Evolutionary conservation across 352 stramenopile species (phyloP).

Genomic region (Globisporangium barbulae): DNA sequence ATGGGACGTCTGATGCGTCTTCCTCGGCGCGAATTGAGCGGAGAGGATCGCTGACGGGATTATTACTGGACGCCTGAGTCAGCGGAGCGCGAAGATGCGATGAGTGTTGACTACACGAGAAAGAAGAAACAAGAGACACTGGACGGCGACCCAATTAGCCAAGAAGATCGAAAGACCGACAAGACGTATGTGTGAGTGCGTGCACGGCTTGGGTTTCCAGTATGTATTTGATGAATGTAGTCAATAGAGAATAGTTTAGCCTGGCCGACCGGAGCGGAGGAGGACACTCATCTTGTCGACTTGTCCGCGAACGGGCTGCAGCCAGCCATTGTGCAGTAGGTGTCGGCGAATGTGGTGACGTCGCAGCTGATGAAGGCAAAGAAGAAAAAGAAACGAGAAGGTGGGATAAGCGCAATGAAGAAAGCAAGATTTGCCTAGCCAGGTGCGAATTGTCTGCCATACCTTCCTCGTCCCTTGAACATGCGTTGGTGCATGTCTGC

Average conservation of each 20-base stretch:
- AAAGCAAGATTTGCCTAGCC: neutral
- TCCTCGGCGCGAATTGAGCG: constrained; percentile 37
- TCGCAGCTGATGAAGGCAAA: constrained; percentile 48
- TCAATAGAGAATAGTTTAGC: constrained; percentile 18
- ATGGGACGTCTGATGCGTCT: constrained; percentile 14
- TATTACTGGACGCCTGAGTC: constrained; percentile 15
- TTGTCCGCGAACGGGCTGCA: constrained; percentile 87
- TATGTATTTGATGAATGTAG: constrained; percentile 22
- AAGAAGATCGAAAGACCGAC: neutral
- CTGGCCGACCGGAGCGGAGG: neutral
- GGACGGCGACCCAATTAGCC: neutral
- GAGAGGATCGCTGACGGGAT: constrained; percentile 40
- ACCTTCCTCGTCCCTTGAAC: constrained; percentile 82
- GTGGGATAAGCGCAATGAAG: neutral
- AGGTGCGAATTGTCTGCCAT: constrained; percentile 2
- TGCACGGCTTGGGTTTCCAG: constrained; percentile 14
- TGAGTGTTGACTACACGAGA: constrained; percentile 7
- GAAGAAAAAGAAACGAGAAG: neutral
- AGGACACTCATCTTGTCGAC: constrained; percentile 49
- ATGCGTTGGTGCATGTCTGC: constrained; percentile 77
- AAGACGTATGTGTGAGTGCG: constrained; percentile 5
- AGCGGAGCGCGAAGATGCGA: neutral
- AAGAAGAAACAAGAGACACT: neutral
- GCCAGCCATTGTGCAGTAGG: constrained; percentile 82
- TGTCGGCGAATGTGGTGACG: constrained; percentile 81